Evolutionary conservation across 371 early-diverging fungal genomes (phyloP).

Genomic region (Coelomomyces lativittatus): DNA sequence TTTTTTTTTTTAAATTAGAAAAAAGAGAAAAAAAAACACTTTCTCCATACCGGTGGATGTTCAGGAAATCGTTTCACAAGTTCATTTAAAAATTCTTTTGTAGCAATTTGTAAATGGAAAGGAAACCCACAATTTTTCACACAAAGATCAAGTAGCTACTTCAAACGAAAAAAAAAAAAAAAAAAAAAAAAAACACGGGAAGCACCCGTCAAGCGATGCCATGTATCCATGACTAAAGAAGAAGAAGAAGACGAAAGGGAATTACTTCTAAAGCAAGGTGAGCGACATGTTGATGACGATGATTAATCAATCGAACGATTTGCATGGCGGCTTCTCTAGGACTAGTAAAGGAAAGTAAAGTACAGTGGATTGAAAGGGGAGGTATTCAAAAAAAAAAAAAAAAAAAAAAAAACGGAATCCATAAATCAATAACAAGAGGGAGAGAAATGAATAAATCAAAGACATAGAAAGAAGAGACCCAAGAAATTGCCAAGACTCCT

Average conservation of each 20-base stretch:
- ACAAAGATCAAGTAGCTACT: constrained; percentile 71
- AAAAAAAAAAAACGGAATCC: too few relatives aligned
- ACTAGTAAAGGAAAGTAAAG: constrained; percentile 12
- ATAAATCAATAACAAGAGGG: too few relatives aligned
- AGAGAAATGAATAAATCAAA: too few relatives aligned
- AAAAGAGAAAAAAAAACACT: too few relatives aligned
- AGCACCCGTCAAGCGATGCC: too few relatives aligned
- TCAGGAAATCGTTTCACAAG: constrained; percentile 79
- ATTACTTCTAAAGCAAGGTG: constrained; percentile 3
- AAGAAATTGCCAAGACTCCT: too few relatives aligned
- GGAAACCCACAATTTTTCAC: constrained; percentile 92
- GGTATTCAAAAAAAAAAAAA: too few relatives aligned
- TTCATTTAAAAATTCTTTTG: constrained; percentile 84
- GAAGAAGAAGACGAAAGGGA: background rate
- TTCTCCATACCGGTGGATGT: constrained; percentile 46
- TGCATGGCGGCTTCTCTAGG: constrained; percentile 69
- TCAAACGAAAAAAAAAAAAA: background rate
- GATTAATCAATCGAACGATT: constrained; percentile 59
- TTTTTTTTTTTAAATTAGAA: too few relatives aligned
- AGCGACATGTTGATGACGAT: constrained; percentile 7
- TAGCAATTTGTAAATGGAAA: constrained; percentile 76
- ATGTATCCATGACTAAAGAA: too few relatives aligned
- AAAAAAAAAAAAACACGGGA: too few relatives aligned
- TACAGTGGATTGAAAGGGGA: too few relatives aligned
- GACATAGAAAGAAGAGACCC: too few relatives aligned